Evolutionary conservation across 1,139 yeast species (phyloP).

Genomic region (Starmera stellimalicola): DNA sequence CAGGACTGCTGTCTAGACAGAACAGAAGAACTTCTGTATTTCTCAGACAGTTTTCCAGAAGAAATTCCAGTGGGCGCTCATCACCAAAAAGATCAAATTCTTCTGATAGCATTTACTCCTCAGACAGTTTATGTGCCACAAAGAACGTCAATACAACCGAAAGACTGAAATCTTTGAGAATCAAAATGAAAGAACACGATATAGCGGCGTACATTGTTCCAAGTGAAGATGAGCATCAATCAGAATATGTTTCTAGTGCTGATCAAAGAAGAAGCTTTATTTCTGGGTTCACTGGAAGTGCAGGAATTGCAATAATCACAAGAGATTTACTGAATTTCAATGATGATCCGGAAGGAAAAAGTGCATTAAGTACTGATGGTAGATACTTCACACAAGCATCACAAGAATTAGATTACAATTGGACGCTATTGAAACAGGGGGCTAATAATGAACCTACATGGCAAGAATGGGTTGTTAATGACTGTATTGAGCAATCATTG

Average conservation of each 20-base stretch:
- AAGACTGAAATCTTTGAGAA: conserved; percentile 55
- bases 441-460: conserved; percentile 66
- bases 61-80: conserved; percentile 5
- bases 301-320: conserved; percentile 86
- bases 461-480: conserved; percentile 76
- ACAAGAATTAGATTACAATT: conserved; percentile 79
- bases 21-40: conserved; percentile 45
- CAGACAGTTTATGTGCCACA: conserved; percentile 27
- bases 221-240: conserved; percentile 89
- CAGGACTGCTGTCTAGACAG: conserved; percentile 63
- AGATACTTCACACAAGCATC: conserved; percentile 88
- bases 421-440: conserved; percentile 81
- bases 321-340: conserved; percentile 44
- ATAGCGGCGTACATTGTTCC: conserved; percentile 79
- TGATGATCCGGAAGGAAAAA: conserved; percentile 36
- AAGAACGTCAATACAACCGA: conserved; percentile 44
- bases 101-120: conserved; percentile 26
- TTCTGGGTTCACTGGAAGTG: conserved; percentile 89
- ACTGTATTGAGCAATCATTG: conserved; percentile 47
- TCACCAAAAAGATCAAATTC: conserved; percentile 18
- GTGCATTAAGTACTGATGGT: conserved; percentile 88
- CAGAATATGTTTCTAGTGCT: conserved; percentile 72
- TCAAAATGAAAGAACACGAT: conserved; percentile 51
- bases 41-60: conserved; percentile 31
- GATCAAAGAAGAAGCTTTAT: conserved; percentile 85